Conservation (phyloP, 768 basidiomycete species). For the Suillus variegatus region DNA sequence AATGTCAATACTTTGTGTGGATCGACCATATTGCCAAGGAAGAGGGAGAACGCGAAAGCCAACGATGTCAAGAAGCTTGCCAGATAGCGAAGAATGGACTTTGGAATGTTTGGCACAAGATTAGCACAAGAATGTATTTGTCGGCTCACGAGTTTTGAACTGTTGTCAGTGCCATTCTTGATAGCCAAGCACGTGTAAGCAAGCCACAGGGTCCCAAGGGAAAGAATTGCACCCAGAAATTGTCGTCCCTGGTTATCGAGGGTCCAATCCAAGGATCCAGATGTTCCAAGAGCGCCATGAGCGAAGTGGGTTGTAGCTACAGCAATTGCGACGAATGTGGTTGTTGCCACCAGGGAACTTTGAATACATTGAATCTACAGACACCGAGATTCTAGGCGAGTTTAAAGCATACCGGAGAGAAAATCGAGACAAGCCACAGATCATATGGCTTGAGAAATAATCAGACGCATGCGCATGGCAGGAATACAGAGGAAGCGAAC, state of each 20-base stretch:
- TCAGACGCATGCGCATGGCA: conserved; percentile 1
- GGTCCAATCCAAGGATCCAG: conserved; percentile 40
- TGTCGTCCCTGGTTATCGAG: conserved; percentile 31
- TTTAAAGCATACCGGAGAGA: conserved; percentile 46
- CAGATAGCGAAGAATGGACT: conserved; percentile 35
- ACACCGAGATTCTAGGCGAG: not conserved
- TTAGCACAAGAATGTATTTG: not conserved
- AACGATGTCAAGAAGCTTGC: conserved; percentile 44
- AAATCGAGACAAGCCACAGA: conserved; percentile 57
- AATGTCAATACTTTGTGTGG: conserved; percentile 51
- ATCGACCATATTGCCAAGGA: conserved; percentile 54
- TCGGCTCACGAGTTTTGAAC: not conserved
- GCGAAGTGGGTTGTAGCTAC: conserved; percentile 44
- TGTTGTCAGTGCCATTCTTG: not conserved
- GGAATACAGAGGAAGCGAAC: conserved; percentile 29
- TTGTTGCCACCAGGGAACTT: conserved; percentile 57
- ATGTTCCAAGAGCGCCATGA: conserved; percentile 36
- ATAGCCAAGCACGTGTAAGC: not conserved
- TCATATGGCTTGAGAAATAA: conserved; percentile 53
- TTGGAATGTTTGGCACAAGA: conserved; percentile 10
- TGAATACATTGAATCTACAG: conserved; percentile 9
- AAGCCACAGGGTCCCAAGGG: conserved; percentile 8
- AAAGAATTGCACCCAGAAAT: conserved; percentile 25
- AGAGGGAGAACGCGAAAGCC: conserved; percentile 55
- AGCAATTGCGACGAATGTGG: conserved; percentile 52